Percentiles rank a stretch among this genome's conserved stretches.
phyloP scores from a whole-genome alignment of 139 green algal genomes.

The Chlamydomonas applanata region DNA sequence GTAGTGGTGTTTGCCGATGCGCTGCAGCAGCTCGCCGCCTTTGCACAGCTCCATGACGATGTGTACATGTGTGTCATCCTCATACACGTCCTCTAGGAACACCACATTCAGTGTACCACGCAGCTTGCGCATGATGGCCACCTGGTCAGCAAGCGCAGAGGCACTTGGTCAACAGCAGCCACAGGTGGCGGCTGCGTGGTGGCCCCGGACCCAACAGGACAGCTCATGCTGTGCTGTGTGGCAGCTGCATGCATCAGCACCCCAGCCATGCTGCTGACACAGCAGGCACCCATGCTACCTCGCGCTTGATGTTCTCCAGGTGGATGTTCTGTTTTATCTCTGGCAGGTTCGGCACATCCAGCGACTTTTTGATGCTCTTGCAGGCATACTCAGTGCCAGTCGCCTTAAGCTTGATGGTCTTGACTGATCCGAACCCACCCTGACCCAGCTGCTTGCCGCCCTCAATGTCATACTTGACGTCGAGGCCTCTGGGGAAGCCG shows the following conservation, averaged over 20 bases:
- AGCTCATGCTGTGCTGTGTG: neutral
- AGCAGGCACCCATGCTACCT: conserved; percentile 26
- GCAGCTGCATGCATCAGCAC: neutral
- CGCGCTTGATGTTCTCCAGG: conserved; percentile 73
- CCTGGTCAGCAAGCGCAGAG: conserved; percentile 7
- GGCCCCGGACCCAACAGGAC: neutral
- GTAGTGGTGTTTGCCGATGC: conserved; percentile 69
- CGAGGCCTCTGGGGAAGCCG: too few relatives aligned
- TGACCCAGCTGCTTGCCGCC: too few relatives aligned
- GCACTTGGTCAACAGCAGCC: neutral
- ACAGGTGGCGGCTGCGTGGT: neutral
- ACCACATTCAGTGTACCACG: conserved; percentile 82
- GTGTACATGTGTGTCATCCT: conserved; percentile 72
- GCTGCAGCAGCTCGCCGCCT: conserved; percentile 79
- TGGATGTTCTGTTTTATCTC: conserved; percentile 65
- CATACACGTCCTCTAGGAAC: conserved; percentile 70
- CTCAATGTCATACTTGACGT: too few relatives aligned
- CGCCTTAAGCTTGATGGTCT: too few relatives aligned
- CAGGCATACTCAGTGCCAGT: conserved; percentile 73
- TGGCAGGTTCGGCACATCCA: conserved; percentile 65
- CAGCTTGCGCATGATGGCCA: conserved; percentile 63
- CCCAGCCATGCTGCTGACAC: neutral
- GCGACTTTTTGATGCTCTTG: conserved; percentile 75
- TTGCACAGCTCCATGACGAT: conserved; percentile 87
- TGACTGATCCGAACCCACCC: too few relatives aligned